These are phyloP conservation scores for Allomyces javanicus DNA, from an alignment of 192 early-diverging fungal species.

Conservation along the genomic window DNA sequence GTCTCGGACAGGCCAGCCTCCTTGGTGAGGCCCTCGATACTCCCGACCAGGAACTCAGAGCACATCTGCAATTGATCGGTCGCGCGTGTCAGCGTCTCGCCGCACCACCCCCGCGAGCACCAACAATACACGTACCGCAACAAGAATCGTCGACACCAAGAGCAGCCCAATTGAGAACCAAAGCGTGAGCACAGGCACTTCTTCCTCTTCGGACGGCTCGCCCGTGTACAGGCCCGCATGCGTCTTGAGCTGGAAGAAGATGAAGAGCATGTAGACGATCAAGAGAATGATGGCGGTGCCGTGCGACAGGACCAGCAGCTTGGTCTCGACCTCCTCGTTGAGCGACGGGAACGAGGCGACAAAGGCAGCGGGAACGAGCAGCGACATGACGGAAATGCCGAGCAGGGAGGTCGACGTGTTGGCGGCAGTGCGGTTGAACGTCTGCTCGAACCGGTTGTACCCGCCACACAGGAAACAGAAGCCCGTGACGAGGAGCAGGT, in stretches of 20 bases:
- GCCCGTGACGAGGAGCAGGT: conserved; percentile 33
- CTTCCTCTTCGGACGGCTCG: conserved; percentile 31
- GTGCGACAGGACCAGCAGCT: conserved; percentile 30
- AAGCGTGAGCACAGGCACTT: conserved; percentile 35
- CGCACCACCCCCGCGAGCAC: too few species aligned
- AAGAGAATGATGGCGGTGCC: conserved; percentile 47
- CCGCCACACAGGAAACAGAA: conserved; percentile 75
- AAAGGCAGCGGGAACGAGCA: conserved; percentile 54
- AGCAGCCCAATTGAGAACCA: conserved; percentile 28
- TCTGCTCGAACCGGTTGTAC: conserved; percentile 47
- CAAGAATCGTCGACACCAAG: conserved; percentile 38
- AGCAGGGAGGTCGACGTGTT: conserved; percentile 53
- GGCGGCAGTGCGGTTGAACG: conserved; percentile 44
- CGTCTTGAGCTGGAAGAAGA: conserved; percentile 60
- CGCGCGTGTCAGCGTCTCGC: too few species aligned
- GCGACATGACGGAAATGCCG: conserved; percentile 40
- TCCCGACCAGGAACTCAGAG: conserved; percentile 66
- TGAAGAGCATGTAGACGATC: conserved; percentile 39
- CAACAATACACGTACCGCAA: conserved; percentile 23
- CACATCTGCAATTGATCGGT: conserved; percentile 9
- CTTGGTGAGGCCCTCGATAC: conserved; percentile 55
- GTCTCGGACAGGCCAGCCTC: conserved; percentile 49
- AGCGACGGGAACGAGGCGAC: not conserved
- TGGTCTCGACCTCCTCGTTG: not conserved
- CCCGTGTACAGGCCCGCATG: conserved; percentile 40